Conservation (phyloP, 441 rosid genomes). For the Francoa sonchifolia region DNA sequence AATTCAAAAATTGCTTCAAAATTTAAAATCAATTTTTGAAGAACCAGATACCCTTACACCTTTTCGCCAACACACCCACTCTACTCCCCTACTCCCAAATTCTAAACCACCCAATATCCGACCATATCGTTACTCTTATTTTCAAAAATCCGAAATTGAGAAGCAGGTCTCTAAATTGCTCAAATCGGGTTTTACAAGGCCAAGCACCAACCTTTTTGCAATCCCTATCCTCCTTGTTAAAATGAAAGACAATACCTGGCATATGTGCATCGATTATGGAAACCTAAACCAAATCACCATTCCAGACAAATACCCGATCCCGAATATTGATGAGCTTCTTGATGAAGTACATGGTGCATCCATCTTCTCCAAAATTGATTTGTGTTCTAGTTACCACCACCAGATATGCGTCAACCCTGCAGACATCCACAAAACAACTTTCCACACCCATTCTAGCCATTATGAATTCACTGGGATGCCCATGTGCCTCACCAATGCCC, state of each 20-base stretch:
- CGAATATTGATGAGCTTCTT: background rate
- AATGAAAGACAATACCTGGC: background rate
- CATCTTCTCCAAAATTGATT: background rate
- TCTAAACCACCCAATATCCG: background rate
- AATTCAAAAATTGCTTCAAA: background rate
- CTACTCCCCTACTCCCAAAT: background rate
- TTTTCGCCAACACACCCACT: background rate
- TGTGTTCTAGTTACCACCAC: background rate
- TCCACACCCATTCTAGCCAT: background rate
- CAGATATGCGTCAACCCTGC: background rate
- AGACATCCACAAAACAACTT: background rate
- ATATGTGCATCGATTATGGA: background rate
- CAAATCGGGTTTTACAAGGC: background rate
- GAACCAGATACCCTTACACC: background rate
- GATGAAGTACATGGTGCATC: conserved; percentile 2
- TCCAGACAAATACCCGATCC: background rate
- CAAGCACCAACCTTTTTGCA: background rate
- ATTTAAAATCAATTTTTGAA: background rate
- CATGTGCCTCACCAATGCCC: conserved; percentile 5
- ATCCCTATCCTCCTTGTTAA: background rate
- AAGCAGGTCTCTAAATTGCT: background rate
- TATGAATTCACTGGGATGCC: too few species aligned
- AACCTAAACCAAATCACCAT: background rate
- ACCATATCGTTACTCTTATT: background rate
- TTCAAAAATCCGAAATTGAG: background rate